Evolutionary conservation across 345 rosid genomes (phyloP), one percentile per base, ranked within the genome.

Genomic region (Heritiera fomes): DNA sequence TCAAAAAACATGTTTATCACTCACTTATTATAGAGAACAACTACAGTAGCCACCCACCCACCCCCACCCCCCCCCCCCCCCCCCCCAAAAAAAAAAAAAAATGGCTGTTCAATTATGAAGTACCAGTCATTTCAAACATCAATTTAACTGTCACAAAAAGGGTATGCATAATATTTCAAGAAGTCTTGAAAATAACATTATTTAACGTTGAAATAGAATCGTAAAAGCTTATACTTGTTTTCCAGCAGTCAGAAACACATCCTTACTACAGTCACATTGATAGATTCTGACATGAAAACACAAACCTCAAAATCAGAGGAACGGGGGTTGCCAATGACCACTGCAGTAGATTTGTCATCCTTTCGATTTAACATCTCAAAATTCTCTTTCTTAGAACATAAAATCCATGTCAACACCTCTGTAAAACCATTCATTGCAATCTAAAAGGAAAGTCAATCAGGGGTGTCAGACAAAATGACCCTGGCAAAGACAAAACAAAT

Each of bases 261-360:
- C 32, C 13, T 32, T 43, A n/a, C 34, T n/a, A 41, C 50, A n/a
- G 34, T 67, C 52, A 41, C 13, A 71, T 13, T 23, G 41, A 69
- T 20, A 46, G 13, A 47, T 67, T 69, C 58, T 69, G 15, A 70
- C 58, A 6, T n/a, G 41, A 52, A 73, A 46, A 23, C 13, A 66
- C 86, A 79, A 82, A 96, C 99, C 99, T 96, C 98, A 85, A 90
- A 96, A 87, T 96, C 99, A 73, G 97, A 84, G 58, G 95, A 86
- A 9, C 98, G 94, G 40, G 99, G 98, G 76, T 95, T 95, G 68
- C 83, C 95, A 81, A 92, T 80, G 30, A 90, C 83, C 45, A 86
- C 97, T 28, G 92, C 93, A 77, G 79, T 65, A 60, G 90, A 80
- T 70, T 85, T 78, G 76, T 89, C 93, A 86, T 89, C 97, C 56